A percentile compares a stretch with the other conserved stretches of the same genome.
Evolutionary conservation across 2,329 filamentous ascomycete species (phyloP).

Genomic region (Fusarium sp.): DNA sequence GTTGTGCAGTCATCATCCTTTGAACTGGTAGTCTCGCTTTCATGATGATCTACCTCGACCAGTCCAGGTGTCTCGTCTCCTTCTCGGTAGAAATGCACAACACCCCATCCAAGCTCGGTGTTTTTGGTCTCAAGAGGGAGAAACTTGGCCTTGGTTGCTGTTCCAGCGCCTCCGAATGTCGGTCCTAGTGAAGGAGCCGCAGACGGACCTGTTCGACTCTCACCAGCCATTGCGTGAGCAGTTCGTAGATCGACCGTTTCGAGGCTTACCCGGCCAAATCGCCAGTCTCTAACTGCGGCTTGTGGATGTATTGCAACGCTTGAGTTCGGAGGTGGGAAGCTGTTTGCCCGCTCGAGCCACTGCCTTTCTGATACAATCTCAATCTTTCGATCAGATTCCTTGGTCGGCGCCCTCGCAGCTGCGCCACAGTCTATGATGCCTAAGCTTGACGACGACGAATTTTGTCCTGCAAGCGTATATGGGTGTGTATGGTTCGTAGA

Average conservation of each 20-base stretch:
- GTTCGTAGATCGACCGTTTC: slow-evolving; percentile 80
- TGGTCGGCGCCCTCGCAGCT: slow-evolving; percentile 51
- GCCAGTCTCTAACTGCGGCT: slow-evolving; percentile 76
- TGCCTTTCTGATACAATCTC: slow-evolving; percentile 57
- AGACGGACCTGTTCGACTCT: slow-evolving; percentile 60
- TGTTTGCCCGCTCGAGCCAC: slow-evolving; percentile 56
- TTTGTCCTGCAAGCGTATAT: slow-evolving; percentile 1
- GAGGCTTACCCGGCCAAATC: slow-evolving; percentile 82
- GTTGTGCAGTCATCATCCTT: slow-evolving; percentile 80
- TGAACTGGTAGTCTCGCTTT: slow-evolving; percentile 44
- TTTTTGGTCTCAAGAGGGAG: slow-evolving; percentile 77
- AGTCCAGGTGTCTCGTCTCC: slow-evolving; percentile 77
- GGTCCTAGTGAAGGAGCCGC: slow-evolving; percentile 67
- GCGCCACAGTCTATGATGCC: slow-evolving; percentile 65
- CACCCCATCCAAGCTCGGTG: slow-evolving; percentile 88
- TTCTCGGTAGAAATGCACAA: slow-evolving; percentile 94
- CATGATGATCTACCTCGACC: slow-evolving; percentile 44
- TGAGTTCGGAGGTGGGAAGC: slow-evolving; percentile 59
- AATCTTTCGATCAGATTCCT: slow-evolving; percentile 51
- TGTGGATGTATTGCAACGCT: slow-evolving; percentile 60
- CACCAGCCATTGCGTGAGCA: slow-evolving; percentile 51
- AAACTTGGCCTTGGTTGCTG: slow-evolving; percentile 86
- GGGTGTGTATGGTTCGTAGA: slow-evolving; percentile 5
- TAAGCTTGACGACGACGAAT: slow-evolving; percentile 34
- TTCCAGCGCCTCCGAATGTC: slow-evolving; percentile 69